Evolutionary conservation across 108 stramenopile genomes (phyloP).

Genomic region (Cyclotella distinguenda): DNA sequence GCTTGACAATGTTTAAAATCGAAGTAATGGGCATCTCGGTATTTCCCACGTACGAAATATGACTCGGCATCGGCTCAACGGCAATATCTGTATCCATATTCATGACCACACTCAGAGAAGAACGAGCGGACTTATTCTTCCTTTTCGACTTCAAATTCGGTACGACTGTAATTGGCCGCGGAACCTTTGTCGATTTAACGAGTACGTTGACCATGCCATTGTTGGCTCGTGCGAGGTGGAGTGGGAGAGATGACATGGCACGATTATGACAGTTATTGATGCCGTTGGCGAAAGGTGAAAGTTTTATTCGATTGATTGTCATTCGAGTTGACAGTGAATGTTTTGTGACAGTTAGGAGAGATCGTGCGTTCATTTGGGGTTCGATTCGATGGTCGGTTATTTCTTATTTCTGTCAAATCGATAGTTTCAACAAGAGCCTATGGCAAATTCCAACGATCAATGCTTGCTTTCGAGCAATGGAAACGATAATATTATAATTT

Average conservation of each 20-base stretch:
- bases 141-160: background rate
- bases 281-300: background rate
- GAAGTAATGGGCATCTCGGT: conserved; percentile 68
- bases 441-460: no score
- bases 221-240: conserved; percentile 37
- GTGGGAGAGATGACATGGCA: conserved; percentile 9
- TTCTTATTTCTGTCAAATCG: no score
- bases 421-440: no score
- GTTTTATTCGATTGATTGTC: background rate
- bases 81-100: no score
- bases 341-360: no score
- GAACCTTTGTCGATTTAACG: conserved; percentile 42
- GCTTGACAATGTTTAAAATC: conserved; percentile 62
- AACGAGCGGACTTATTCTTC: background rate
- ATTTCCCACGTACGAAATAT: conserved; percentile 59
- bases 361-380: no score
- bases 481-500: no score
- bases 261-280: background rate
- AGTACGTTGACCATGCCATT: conserved; percentile 46
- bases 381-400: no score
- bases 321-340: background rate
- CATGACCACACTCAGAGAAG: background rate
- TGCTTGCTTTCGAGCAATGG: no score
- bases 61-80: conserved; percentile 26
- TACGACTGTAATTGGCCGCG: conserved; percentile 19